A percentile compares a stretch with the other conserved stretches of the same genome.
Conservation (phyloP, 73 alveolate species). For the Symbiodinium natans region DNA sequence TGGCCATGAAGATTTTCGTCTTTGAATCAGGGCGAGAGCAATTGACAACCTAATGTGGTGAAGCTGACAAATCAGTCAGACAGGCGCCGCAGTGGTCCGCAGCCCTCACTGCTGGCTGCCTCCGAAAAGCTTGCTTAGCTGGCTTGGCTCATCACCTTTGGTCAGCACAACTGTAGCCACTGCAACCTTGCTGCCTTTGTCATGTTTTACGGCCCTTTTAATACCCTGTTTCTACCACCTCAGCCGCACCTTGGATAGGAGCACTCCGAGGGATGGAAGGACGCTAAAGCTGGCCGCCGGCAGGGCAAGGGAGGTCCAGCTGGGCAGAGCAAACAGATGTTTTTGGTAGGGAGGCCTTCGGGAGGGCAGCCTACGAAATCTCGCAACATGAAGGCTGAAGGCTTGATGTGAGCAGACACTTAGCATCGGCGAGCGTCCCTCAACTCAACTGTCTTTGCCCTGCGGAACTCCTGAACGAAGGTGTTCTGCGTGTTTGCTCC, state of each 20-base stretch:
- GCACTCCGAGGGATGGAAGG: constrained; percentile 61
- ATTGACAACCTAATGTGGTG: too few relatives aligned
- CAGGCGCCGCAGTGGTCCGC: neutral
- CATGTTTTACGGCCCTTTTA: too few relatives aligned
- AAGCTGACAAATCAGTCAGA: neutral
- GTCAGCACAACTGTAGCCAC: too few relatives aligned
- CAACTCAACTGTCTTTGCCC: neutral
- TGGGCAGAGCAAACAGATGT: neutral
- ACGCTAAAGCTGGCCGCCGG: constrained; percentile 20
- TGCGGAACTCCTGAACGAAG: neutral
- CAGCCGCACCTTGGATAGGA: constrained; percentile 19
- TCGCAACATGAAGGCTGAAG: too few relatives aligned
- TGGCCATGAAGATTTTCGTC: neutral
- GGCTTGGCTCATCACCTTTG: neutral
- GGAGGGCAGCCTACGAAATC: too few relatives aligned
- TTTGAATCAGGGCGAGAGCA: too few relatives aligned
- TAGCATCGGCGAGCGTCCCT: neutral
- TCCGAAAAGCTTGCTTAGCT: neutral
- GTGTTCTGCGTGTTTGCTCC: neutral
- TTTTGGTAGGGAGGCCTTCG: too few relatives aligned
- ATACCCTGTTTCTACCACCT: neutral
- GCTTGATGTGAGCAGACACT: too few relatives aligned
- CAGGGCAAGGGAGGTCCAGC: constrained; percentile 27
- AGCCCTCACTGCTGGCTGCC: constrained; percentile 7
- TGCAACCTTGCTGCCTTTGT: too few relatives aligned